Base-by-base conservation (phyloP, 2,329 filamentous ascomycete genomes). In the Aspergillus jensenii region DNA sequence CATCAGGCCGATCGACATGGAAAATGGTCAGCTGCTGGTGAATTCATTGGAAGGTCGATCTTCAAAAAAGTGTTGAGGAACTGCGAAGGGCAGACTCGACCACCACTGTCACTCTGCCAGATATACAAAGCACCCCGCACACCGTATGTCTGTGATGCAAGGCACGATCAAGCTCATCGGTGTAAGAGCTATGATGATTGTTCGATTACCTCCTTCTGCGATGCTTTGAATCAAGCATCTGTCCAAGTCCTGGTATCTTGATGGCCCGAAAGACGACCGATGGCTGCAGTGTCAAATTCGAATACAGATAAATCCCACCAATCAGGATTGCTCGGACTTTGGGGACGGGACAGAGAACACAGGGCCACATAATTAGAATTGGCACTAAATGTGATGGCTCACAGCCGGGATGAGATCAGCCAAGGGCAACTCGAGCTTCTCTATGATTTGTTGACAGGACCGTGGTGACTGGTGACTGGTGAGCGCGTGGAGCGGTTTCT, bases 351-450 rank as follows among this genome's bases (percentile, higher is more conserved):
- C 27, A 31, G 27, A 31, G 27, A 31, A 11, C 27, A 4, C 27
- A 31, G 27, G 27, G 27, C 27, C 9, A 31, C 27, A 31, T 31
- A 31, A 11, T 31, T 9, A 31, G 27, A 31, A 11, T 1, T 31
- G 27, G 27, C 9, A 50, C 50, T 45, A 31, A 51, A 48, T 33
- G 6, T 23, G 23, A 50, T 56, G 27, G 6, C 23, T 25, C 23
- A 41, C 55, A 52, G 47, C 54, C 35, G 47, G 40, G 54, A 41
- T 41, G 47, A 40, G 25, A 17, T 43, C 40, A 37, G 54, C 54
- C 54, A 51, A 51, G 54, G 40, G 21, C 49, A 21, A 41, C 8
- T 43, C 37, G 27, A 25, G 11, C 43, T 50, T 41, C 19, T 37
- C 46, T 8, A 17, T 43, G 23, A 49, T 31, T 49, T 49, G 53